phyloP scores from a whole-genome alignment of 495 filamentous ascomycete genomes.

The Articulospora tetracladia region DNA sequence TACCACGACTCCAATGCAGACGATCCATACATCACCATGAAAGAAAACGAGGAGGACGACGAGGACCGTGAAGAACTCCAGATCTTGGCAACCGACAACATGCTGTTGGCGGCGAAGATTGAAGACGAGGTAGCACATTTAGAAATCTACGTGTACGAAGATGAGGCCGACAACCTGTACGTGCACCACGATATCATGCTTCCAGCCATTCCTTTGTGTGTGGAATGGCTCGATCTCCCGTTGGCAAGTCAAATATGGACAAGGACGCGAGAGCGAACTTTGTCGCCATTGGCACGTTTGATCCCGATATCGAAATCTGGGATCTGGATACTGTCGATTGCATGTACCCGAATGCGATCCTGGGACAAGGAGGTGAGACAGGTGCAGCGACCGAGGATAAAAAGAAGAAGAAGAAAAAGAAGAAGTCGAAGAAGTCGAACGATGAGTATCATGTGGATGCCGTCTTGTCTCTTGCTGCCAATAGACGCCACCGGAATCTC shows the following conservation, averaged over 20 bases:
- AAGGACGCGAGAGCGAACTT: conserved; percentile 72
- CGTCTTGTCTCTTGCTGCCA: conserved; percentile 83
- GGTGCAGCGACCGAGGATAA: conserved; percentile 40
- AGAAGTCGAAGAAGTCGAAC: conserved; percentile 79
- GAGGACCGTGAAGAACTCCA: conserved; percentile 94
- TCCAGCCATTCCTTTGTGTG: conserved; percentile 88
- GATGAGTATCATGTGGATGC: conserved; percentile 93
- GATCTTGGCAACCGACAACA: conserved; percentile 86
- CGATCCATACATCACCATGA: conserved; percentile 93
- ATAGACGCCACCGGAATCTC: conserved; percentile 87
- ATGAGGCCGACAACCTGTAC: conserved; percentile 89
- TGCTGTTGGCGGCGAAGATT: conserved; percentile 85
- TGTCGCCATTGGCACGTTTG: conserved; percentile 93
- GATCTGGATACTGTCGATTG: conserved; percentile 91
- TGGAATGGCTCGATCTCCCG: conserved; percentile 94
- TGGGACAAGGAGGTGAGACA: conserved; percentile 73
- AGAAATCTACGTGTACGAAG: conserved; percentile 97
- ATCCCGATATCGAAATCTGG: conserved; percentile 98
- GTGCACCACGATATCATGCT: conserved; percentile 99
- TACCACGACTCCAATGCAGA: conserved; percentile 91
- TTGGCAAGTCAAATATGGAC: conserved; percentile 59
- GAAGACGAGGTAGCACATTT: conserved; percentile 97
- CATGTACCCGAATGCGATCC: conserved; percentile 96
- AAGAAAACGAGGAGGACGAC: conserved; percentile 69
- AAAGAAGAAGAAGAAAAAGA: conserved; percentile 80